These are phyloP conservation scores for Lactifluus pinguis DNA, from an alignment of 768 basidiomycete species.

Conservation along the genomic window DNA sequence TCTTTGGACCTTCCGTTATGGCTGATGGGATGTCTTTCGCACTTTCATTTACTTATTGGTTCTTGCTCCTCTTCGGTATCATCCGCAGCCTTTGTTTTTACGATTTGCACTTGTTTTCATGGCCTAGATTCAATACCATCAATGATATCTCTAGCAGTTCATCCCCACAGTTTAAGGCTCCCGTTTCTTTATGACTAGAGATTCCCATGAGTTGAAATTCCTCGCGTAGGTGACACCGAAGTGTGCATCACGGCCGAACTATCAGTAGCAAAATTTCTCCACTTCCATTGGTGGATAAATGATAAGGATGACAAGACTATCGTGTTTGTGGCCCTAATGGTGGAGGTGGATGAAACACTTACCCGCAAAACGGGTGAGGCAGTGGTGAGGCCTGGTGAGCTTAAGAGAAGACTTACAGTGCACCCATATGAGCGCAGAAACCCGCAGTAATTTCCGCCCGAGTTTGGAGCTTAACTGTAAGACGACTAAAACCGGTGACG, in stretches of 20 bases:
- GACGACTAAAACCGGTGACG: background rate
- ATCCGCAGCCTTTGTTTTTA: background rate
- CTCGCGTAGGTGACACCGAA: background rate
- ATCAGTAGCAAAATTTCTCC: no score
- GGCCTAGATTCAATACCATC: slow-evolving; percentile 8
- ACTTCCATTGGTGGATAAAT: no score
- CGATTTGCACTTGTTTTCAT: slow-evolving; percentile 4
- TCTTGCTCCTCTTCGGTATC: background rate
- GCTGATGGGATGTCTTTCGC: background rate
- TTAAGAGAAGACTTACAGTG: no score
- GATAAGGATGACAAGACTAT: no score
- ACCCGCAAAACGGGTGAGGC: no score
- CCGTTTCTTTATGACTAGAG: background rate
- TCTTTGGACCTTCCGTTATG: background rate
- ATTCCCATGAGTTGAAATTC: background rate
- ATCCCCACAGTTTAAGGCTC: background rate
- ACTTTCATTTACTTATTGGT: slow-evolving; percentile 1
- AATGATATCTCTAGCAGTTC: background rate
- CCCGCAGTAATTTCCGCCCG: slow-evolving; percentile 5
- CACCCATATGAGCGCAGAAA: background rate
- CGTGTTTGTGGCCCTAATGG: no score
- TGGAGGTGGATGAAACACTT: no score
- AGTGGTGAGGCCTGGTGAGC: no score
- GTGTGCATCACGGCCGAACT: background rate
- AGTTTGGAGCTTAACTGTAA: background rate